Evolutionary conservation across 2,329 filamentous ascomycete species (phyloP), one percentile per base, ranked within the genome.

Genomic region (Colletotrichum eremochloae): DNA sequence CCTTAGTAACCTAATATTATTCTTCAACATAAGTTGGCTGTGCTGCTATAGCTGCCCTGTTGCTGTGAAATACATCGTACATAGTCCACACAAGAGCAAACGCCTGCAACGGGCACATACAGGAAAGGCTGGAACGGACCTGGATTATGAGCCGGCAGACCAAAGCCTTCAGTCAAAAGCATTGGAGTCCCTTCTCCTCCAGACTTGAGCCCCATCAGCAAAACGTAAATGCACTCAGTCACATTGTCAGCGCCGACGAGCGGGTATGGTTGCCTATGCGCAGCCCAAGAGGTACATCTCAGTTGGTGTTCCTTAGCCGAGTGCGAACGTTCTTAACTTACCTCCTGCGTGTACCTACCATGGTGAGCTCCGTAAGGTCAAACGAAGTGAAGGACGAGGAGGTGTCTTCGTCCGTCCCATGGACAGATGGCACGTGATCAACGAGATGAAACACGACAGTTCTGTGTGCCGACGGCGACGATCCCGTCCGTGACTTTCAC

Each of bases 381-480:
- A 64, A 42, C 38, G n/a, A 40, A n/a, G 18, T 63, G 36, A 63
- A 33, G 33, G 31, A 52, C 20, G 33, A 5, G 20, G 60, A 46
- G 42, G 52, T 52, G 62, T 57, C 52, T 40, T 46, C 12, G 48
- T 64, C 56, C n/a, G 36, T 40, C 29, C 65, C 44, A 48, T 40
- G 24, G 40, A 40, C n/a, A 38, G 20, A 11, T 60, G n/a, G 50
- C 70, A 72, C 70, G 70, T 72, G 70, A 72, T 61, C 46, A 15
- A n/a, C 40, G n/a, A 65, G 11, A 38, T 70, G 66, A 72, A 72
- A 72, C 70, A 48, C 67, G 52, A 72, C 52, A 70, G 24, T 65
- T 42, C 70, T 46, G 66, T 53, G 14, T 69, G 50, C 66, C 60
- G 66, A 72, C 40, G 60, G 55, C 46, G 60, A 48, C 40, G 33